Evolutionary conservation across 1,284 basidiomycete species (phyloP).

Genomic region (Ustilago shanxiensis): DNA sequence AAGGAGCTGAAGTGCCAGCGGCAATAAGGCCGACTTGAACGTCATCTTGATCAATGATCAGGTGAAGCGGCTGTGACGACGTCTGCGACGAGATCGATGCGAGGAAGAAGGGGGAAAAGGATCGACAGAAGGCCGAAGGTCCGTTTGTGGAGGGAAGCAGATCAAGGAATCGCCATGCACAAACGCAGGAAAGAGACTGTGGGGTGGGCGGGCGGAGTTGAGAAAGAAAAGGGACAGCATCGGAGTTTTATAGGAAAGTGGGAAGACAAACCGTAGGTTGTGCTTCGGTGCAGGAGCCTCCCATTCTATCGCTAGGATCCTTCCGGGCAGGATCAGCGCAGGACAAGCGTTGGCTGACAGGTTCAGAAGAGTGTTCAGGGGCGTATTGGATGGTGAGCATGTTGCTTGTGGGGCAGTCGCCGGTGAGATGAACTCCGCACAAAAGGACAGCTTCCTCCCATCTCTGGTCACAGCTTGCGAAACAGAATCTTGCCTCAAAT

Average conservation of each 20-base stretch:
- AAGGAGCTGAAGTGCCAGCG: conserved; percentile 44
- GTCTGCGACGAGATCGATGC: neutral
- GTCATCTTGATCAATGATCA: conserved; percentile 15
- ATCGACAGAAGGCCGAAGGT: neutral
- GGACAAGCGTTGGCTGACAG: neutral
- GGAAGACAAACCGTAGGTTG: neutral
- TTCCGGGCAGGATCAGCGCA: neutral
- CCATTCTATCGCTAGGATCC: neutral
- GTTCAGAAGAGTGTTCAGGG: neutral
- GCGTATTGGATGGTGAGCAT: neutral
- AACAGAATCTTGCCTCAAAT: too few species aligned
- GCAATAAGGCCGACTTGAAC: conserved; percentile 24
- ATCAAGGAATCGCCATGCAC: neutral
- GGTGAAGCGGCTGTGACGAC: neutral
- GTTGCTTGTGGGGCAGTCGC: conserved; percentile 1
- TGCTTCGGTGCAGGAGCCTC: conserved; percentile 4
- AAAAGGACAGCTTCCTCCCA: neutral
- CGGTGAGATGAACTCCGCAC: neutral
- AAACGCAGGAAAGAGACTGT: conserved; percentile 10
- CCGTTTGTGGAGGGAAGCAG: conserved; percentile 13
- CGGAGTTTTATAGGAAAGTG: conserved; percentile 21
- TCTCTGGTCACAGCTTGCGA: too few species aligned
- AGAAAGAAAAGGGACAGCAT: neutral
- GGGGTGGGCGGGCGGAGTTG: conserved; percentile 28
- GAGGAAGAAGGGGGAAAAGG: conserved; percentile 5